phyloP scores from a whole-genome alignment of 345 rosid genomes.

The Eucalyptus cloeziana region DNA sequence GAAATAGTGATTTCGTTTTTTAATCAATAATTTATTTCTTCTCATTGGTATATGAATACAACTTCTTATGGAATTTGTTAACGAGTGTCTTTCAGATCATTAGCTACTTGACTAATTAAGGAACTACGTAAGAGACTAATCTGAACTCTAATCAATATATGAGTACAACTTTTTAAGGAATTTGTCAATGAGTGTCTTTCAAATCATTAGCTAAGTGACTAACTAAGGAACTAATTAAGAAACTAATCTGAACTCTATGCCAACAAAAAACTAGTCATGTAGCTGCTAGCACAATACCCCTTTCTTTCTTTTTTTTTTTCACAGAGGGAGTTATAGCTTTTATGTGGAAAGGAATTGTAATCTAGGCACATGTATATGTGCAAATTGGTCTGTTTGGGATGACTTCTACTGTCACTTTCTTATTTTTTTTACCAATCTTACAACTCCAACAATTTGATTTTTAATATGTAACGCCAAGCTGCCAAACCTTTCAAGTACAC shows the following conservation, averaged over 20 bases:
- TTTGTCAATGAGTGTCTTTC: not conserved
- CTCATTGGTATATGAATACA: not conserved
- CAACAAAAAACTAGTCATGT: not conserved
- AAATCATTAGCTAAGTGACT: not conserved
- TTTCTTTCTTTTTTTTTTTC: not conserved
- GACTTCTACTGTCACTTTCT: rapidly evolving
- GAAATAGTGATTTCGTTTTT: too few relatives aligned
- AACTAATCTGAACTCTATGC: not conserved
- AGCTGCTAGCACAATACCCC: not conserved
- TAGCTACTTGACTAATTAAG: not conserved
- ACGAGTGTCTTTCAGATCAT: rapidly evolving
- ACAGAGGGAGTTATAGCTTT: not conserved
- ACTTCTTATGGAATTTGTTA: not conserved
- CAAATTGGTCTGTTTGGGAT: not conserved
- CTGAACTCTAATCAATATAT: not conserved
- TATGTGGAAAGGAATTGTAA: not conserved
- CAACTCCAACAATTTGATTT: not conserved
- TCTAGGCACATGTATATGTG: not conserved
- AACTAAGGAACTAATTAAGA: not conserved
- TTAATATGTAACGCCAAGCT: not conserved
- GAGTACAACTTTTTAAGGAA: not conserved
- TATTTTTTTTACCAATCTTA: not conserved
- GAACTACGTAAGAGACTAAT: not conserved
- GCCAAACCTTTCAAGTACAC: not conserved
- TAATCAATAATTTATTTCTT: not conserved